Conservation (phyloP, 169 alveolate genomes). For the Eimeria acervulina region DNA sequence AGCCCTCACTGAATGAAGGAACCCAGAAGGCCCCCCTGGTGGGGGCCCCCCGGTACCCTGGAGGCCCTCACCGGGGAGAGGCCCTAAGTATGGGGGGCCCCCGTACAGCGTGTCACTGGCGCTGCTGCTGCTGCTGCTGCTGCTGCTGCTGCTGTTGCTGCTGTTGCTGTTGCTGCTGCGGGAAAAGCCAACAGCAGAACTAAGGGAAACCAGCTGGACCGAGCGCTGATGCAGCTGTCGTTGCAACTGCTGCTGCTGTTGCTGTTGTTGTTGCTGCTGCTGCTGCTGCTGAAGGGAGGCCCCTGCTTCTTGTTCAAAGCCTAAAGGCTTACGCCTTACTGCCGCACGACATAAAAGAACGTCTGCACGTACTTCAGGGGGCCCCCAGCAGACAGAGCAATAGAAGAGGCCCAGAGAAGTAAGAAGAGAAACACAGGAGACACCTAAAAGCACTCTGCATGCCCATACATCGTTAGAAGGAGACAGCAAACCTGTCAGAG, state of each 20-base stretch:
- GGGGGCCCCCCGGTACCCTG: constrained; percentile 10
- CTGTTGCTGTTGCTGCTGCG: constrained; percentile 24
- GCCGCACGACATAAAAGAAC: not conserved
- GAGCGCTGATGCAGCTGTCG: constrained; percentile 5
- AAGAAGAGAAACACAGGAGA: not conserved
- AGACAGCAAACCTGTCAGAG: constrained; percentile 18
- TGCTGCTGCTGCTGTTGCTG: constrained; percentile 41
- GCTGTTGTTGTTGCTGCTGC: constrained; percentile 23
- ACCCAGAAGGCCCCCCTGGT: not conserved
- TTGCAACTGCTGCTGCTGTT: not conserved
- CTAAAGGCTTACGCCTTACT: not conserved
- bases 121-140: constrained; percentile 31
- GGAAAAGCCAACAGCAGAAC: not conserved
- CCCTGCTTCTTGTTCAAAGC: not conserved
- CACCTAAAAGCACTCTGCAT: not conserved
- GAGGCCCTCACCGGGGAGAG: not conserved
- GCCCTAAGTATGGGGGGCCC: not conserved
- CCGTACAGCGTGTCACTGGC: not conserved
- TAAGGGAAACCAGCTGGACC: not conserved
- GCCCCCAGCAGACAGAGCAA: constrained; percentile 19
- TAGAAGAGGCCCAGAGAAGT: not conserved
- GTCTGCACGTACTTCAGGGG: constrained; percentile 4
- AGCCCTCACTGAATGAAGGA: not conserved
- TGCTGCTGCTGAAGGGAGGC: constrained; percentile 18
- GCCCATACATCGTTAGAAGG: not conserved